Evolutionary conservation across 495 filamentous ascomycete species (phyloP), one percentile per base, ranked within the genome.

Genomic region (Alectoria sarmentosa): DNA sequence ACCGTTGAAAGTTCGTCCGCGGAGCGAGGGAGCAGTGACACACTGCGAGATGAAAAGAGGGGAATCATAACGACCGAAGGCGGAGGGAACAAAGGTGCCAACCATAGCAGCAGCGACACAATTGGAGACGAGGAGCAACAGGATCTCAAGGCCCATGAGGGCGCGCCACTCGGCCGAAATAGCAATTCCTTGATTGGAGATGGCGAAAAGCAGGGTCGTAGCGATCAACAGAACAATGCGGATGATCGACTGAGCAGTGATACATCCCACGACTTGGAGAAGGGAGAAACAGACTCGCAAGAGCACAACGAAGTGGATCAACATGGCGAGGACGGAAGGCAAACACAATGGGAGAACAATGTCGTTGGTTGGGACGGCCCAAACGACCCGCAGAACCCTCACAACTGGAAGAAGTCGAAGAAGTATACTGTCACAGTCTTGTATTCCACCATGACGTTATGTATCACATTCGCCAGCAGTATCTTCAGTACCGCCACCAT

Each of bases 341-440:
- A 62, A 17, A 42, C 23, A 21, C n/a, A 56, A 23, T 37, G 60
- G 60, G 56, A 67, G 44, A 17, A 39, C 26, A 32, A 64, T 44
- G 17, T 67, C 4, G 55, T 67, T 3, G 83, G 82, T 2, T 87
- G 85, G 84, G 82, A 86, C 28, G 74, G 75, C n/a, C 80, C 82
- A 63, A 76, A 88, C 58, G 89, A 92, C 67, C 87, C 87, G 0
- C 75, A 83, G 52, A 89, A 90, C 75, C 89, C 89, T 34, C 63
- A 85, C 70, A 92, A 93, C 73, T 90, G 87, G 67, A 71, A 82
- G 0, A 64, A 68, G 0, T 66, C 73, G 46, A 78, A 80, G 59
- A 95, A 95, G 75, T 92, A 88, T 86, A 64, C 85, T 0, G 80
- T 89, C 57, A 87, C 92, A 0, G 80, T 84, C 69, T 77, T 87